Evolutionary conservation across 768 basidiomycete genomes (phyloP).

Genomic region (Chlorophyllum brunneum): DNA sequence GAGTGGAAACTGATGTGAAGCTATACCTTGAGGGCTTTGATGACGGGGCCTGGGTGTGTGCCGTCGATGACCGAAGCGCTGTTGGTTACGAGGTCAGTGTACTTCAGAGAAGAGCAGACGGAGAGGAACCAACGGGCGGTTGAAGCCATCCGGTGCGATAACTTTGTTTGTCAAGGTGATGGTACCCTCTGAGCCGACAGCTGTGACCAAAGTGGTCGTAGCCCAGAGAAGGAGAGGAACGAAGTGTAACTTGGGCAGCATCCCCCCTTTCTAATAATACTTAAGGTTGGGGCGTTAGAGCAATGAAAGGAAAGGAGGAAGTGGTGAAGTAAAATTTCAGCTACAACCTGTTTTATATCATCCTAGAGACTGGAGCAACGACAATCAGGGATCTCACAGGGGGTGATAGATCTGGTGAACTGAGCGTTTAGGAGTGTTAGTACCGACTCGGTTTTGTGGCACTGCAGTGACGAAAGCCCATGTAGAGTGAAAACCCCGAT

Average conservation of each 20-base stretch:
- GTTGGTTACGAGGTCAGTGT: background rate
- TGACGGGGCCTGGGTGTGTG: constrained; percentile 14
- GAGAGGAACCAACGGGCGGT: constrained; percentile 11
- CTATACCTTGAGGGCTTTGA: constrained; percentile 13
- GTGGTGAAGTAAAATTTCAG: background rate
- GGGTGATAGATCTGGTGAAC: too few relatives aligned
- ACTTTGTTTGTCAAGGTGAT: constrained; percentile 6
- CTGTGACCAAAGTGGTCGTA: background rate
- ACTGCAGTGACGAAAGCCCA: background rate
- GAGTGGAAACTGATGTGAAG: background rate
- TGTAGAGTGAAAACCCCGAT: too few relatives aligned
- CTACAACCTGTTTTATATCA: background rate
- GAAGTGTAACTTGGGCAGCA: background rate
- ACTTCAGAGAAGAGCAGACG: background rate
- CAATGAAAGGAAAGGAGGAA: background rate
- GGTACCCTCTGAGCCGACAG: constrained; percentile 4
- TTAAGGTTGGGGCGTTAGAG: background rate
- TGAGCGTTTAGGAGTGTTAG: too few relatives aligned
- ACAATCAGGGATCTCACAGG: too few relatives aligned
- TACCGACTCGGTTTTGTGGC: background rate
- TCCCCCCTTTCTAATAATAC: background rate
- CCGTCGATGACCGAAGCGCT: constrained; percentile 11
- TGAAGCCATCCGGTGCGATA: constrained; percentile 13
- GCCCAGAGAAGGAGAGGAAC: background rate
- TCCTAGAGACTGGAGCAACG: too few relatives aligned